Evolutionary conservation across 805 yeast genomes (phyloP).

Genomic region (Wickerhamiella bombiphila): DNA sequence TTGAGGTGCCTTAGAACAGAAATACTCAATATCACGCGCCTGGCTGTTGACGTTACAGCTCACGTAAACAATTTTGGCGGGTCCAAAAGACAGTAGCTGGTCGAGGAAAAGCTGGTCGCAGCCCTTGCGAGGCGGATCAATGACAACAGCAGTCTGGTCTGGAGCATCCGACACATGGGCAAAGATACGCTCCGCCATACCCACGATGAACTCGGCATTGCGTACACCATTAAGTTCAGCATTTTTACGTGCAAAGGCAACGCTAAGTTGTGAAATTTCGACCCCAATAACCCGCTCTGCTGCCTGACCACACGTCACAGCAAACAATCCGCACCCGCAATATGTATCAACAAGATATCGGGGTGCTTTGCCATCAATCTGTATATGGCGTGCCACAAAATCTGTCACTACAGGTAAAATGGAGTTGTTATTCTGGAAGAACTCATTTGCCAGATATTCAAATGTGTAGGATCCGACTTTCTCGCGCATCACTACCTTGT

Average conservation of each 20-base stretch:
- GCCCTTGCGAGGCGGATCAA: constrained; percentile 97
- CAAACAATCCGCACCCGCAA: constrained; percentile 91
- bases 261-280: constrained; percentile 83
- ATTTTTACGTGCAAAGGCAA: constrained; percentile 70
- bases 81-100: constrained; percentile 70
- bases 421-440: constrained; percentile 90
- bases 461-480: constrained; percentile 51
- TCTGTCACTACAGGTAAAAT: constrained; percentile 71
- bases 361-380: constrained; percentile 29
- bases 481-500: constrained; percentile 69
- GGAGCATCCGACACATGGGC: constrained; percentile 48
- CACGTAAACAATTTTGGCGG: constrained; percentile 81
- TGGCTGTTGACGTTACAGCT: constrained; percentile 97
- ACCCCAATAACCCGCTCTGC: constrained; percentile 86
- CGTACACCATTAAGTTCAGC: constrained; percentile 60
- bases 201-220: constrained; percentile 75
- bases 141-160: constrained; percentile 68
- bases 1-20: constrained; percentile 36
- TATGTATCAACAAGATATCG: constrained; percentile 81
- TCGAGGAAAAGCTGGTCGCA: constrained; percentile 79
- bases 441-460: constrained; percentile 86
- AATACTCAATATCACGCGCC: constrained; percentile 83
- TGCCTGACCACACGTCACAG: constrained; percentile 66
- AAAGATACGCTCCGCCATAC: constrained; percentile 85
- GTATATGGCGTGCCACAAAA: constrained; percentile 63